Evolutionary conservation across 1,284 basidiomycete genomes (phyloP).

Genomic region (Ganoderma leucocontextum): DNA sequence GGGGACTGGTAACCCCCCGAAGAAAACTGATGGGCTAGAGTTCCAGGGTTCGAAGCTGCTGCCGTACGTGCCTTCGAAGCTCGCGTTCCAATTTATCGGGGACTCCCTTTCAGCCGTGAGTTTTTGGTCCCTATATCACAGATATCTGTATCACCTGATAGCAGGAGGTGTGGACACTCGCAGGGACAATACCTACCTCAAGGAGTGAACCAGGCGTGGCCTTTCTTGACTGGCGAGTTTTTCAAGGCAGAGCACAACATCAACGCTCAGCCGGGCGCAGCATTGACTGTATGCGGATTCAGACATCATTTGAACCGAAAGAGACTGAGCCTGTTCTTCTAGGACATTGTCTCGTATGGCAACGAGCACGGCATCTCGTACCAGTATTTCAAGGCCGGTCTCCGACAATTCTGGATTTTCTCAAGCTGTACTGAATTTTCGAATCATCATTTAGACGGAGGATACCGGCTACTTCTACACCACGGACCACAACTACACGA

Average conservation of each 20-base stretch:
- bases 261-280: constrained; percentile 61
- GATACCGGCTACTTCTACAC: constrained; percentile 63
- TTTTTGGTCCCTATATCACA: neutral
- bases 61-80: constrained; percentile 54
- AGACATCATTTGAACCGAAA: no score
- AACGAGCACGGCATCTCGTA: constrained; percentile 63
- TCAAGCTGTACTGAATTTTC: neutral
- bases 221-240: constrained; percentile 58
- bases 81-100: constrained; percentile 65
- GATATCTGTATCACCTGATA: constrained; percentile 4
- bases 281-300: constrained; percentile 49
- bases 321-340: no score
- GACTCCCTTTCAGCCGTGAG: constrained; percentile 64
- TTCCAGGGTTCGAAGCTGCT: constrained; percentile 55
- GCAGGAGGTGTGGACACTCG: constrained; percentile 11
- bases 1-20: neutral
- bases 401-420: neutral
- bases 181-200: constrained; percentile 62
- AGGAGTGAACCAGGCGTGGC: constrained; percentile 67
- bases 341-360: constrained; percentile 66
- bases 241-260: constrained; percentile 62
- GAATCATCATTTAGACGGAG: constrained; percentile 51
- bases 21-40: neutral
- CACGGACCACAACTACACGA: constrained; percentile 65
- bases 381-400: constrained; percentile 55